A percentile compares a stretch with the other conserved stretches of the same genome.
phyloP scores from a whole-genome alignment of 2,329 filamentous ascomycete species.

The Ilyonectria sp. region DNA sequence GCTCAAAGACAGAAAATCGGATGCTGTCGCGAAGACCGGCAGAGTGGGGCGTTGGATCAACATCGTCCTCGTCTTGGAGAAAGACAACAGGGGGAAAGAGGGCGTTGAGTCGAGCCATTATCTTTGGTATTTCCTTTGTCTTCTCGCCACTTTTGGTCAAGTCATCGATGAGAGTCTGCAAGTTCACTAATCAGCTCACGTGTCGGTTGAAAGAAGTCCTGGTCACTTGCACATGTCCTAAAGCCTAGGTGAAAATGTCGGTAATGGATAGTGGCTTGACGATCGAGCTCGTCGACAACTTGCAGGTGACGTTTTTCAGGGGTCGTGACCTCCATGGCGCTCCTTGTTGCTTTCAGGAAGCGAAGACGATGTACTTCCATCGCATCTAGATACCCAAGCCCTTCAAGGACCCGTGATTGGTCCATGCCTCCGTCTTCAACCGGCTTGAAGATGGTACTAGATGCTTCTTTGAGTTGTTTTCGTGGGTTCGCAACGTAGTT shows the following conservation, averaged over 20 bases:
- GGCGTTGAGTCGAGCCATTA: constrained; percentile 56
- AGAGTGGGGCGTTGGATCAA: constrained; percentile 50
- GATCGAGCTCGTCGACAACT: constrained; percentile 51
- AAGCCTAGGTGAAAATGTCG: constrained; percentile 52
- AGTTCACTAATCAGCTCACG: constrained; percentile 1
- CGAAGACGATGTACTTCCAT: constrained; percentile 52
- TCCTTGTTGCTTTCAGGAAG: constrained; percentile 44
- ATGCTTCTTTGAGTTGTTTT: constrained; percentile 45
- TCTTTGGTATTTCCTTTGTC: constrained; percentile 35
- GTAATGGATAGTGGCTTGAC: constrained; percentile 49
- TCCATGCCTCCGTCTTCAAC: constrained; percentile 49
- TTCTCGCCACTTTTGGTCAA: constrained; percentile 30
- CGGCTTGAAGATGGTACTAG: constrained; percentile 47
- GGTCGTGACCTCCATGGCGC: constrained; percentile 29
- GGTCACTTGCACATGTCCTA: constrained; percentile 50
- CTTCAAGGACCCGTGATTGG: constrained; percentile 46
- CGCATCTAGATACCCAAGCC: constrained; percentile 51
- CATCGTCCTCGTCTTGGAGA: constrained; percentile 40
- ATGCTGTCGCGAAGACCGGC: constrained; percentile 53
- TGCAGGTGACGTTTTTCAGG: constrained; percentile 31
- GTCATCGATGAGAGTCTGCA: constrained; percentile 49
- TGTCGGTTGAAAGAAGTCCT: not conserved
- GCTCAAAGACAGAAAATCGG: constrained; percentile 54
- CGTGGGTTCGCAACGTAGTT: constrained; percentile 48
- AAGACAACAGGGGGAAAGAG: constrained; percentile 51